A percentile compares a stretch with the other conserved stretches of the same genome.
Conservation (phyloP, 352 stramenopile species). For the Globisporangium cystogenes region DNA sequence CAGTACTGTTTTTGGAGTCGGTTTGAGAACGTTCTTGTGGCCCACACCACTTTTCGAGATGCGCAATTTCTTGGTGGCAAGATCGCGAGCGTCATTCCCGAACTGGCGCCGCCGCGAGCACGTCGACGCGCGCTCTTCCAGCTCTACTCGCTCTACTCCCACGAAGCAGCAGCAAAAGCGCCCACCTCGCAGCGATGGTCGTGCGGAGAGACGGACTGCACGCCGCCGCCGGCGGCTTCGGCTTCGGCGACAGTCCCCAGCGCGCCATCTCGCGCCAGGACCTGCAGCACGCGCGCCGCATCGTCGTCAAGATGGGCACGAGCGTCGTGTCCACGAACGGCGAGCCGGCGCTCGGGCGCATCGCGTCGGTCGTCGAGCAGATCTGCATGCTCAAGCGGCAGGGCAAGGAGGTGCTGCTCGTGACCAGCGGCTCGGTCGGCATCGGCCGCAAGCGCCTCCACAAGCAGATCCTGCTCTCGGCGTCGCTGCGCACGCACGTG, state of each 20-base stretch:
- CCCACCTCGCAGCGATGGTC: slow-evolving; percentile 13
- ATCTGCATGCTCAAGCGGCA: slow-evolving; percentile 91
- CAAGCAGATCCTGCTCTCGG: slow-evolving; percentile 90
- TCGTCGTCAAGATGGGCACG: slow-evolving; percentile 96
- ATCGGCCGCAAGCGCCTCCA: slow-evolving; percentile 92
- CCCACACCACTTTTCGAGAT: neutral
- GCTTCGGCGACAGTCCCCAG: slow-evolving; percentile 8
- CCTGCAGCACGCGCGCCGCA: slow-evolving; percentile 76
- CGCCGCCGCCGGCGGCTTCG: slow-evolving; percentile 23
- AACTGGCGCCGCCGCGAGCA: neutral
- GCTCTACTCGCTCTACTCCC: too few relatives aligned
- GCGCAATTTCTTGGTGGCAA: neutral
- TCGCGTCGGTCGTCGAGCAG: slow-evolving; percentile 91
- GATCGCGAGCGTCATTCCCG: slow-evolving; percentile 1
- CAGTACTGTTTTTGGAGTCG: too few relatives aligned
- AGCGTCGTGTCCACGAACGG: slow-evolving; percentile 93
- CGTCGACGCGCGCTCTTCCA: neutral
- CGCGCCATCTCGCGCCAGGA: slow-evolving; percentile 60
- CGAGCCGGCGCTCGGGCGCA: slow-evolving; percentile 87
- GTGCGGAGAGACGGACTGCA: slow-evolving; percentile 53
- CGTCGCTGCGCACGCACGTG: slow-evolving; percentile 82
- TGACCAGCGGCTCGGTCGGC: slow-evolving; percentile 89
- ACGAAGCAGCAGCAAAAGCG: neutral
- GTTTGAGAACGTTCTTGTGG: neutral
- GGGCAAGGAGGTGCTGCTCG: slow-evolving; percentile 87